Conservation (phyloP, 495 filamentous ascomycete species). For the Hyaloscypha hepaticicola region DNA sequence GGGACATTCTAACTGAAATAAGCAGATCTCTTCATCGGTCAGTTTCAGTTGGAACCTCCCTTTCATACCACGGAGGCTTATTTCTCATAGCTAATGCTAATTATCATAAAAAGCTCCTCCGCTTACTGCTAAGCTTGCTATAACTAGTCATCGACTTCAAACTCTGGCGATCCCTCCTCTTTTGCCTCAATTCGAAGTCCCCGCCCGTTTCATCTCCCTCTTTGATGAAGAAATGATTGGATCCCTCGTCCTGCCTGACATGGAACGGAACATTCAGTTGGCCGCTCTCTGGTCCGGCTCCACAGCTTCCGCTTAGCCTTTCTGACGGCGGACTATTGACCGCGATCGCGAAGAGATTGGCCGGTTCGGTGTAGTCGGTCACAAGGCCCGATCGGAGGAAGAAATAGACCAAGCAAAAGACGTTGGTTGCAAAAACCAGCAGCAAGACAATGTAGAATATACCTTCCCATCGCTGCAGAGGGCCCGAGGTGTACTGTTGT, state of each 20-base stretch:
- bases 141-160: slow-evolving; percentile 7
- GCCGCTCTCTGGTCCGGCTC: slow-evolving; percentile 52
- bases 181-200: background rate
- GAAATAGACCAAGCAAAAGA: slow-evolving; percentile 53
- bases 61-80: too few species aligned
- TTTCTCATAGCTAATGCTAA: too few species aligned
- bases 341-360: slow-evolving; percentile 67
- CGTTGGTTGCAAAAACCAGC: slow-evolving; percentile 60
- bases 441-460: slow-evolving; percentile 63
- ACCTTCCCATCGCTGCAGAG: slow-evolving; percentile 53
- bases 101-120: slow-evolving; percentile 1
- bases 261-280: slow-evolving; percentile 61
- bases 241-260: slow-evolving; percentile 42
- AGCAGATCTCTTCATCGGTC: too few species aligned
- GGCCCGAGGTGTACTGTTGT: slow-evolving; percentile 63
- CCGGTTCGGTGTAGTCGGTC: slow-evolving; percentile 74
- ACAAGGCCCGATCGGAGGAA: slow-evolving; percentile 52
- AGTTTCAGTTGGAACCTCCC: too few species aligned
- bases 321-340: slow-evolving; percentile 63
- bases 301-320: slow-evolving; percentile 60
- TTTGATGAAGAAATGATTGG: slow-evolving; percentile 44
- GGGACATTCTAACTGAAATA: too few species aligned
- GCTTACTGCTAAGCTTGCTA: slow-evolving; percentile 7
- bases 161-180: slow-evolving; percentile 3
- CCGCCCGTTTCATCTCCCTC: slow-evolving; percentile 19